Evolutionary conservation across 257 asterid genomes (phyloP).

Genomic region (Ajuga chamaepitys): DNA sequence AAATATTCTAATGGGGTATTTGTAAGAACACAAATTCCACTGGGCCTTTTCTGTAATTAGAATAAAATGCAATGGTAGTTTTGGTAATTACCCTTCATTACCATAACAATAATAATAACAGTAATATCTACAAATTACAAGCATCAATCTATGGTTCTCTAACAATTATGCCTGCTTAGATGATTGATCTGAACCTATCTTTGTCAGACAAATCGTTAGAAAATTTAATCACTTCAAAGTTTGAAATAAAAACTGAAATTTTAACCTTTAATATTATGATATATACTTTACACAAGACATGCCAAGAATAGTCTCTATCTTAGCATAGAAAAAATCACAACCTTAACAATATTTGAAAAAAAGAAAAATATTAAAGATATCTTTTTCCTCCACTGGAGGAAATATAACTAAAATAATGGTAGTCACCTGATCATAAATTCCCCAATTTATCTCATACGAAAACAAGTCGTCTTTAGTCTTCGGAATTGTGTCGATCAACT

Average conservation of each 20-base stretch:
- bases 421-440: constrained; percentile 72
- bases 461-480: constrained; percentile 95
- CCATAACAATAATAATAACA: not conserved
- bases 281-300: not conserved
- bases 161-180: not conserved
- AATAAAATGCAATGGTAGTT: too few relatives aligned
- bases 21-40: too few relatives aligned
- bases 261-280: not conserved
- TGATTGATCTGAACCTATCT: not conserved
- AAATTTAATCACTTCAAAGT: not conserved
- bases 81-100: too few relatives aligned
- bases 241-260: not conserved
- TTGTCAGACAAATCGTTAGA: not conserved
- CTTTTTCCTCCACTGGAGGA: not conserved
- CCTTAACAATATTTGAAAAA: not conserved
- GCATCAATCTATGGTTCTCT: not conserved
- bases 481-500: constrained; percentile 93
- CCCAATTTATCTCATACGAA: constrained; percentile 87
- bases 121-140: not conserved
- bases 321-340: not conserved
- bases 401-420: constrained; percentile 2
- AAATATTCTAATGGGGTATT: too few relatives aligned
- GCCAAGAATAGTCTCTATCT: not conserved
- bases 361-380: not conserved
- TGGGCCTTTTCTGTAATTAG: too few relatives aligned